phyloP scores from a whole-genome alignment of 139 green algal species.

The Chlamydomonas eustigma region DNA sequence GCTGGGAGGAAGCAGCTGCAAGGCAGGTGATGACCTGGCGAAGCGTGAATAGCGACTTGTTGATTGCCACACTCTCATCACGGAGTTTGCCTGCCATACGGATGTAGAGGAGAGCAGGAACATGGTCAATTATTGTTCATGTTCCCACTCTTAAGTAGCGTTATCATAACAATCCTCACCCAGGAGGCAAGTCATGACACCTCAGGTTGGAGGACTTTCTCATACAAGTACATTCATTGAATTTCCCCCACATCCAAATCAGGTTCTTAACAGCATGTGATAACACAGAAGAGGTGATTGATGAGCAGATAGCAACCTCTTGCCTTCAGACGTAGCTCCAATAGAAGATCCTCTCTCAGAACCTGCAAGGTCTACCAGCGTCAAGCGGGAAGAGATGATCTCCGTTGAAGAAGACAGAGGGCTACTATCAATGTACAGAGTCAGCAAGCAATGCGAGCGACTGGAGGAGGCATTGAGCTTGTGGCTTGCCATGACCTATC shows the following conservation, averaged over 20 bases:
- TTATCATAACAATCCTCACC: not conserved
- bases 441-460: slow-evolving; percentile 52
- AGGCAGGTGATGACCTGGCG: slow-evolving; percentile 34
- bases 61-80: slow-evolving; percentile 53
- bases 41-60: slow-evolving; percentile 58
- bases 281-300: not conserved
- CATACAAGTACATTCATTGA: not conserved
- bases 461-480: slow-evolving; percentile 45
- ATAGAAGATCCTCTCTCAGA: slow-evolving; percentile 33
- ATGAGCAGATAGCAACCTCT: not conserved
- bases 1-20: not conserved
- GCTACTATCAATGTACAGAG: slow-evolving; percentile 34
- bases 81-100: slow-evolving; percentile 20
- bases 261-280: not conserved
- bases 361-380: slow-evolving; percentile 56
- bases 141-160: too few species aligned
- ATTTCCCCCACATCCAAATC: not conserved
- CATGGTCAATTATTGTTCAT: too few species aligned
- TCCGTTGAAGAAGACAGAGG: slow-evolving; percentile 26
- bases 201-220: not conserved
- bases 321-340: slow-evolving; percentile 26
- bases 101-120: too few species aligned
- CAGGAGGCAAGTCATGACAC: not conserved
- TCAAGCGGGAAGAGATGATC: slow-evolving; percentile 27
- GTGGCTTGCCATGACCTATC: slow-evolving; percentile 45